Evolutionary conservation across 2,329 filamentous ascomycete genomes (phyloP).

Genomic region (Ceratocystis colombiana): DNA sequence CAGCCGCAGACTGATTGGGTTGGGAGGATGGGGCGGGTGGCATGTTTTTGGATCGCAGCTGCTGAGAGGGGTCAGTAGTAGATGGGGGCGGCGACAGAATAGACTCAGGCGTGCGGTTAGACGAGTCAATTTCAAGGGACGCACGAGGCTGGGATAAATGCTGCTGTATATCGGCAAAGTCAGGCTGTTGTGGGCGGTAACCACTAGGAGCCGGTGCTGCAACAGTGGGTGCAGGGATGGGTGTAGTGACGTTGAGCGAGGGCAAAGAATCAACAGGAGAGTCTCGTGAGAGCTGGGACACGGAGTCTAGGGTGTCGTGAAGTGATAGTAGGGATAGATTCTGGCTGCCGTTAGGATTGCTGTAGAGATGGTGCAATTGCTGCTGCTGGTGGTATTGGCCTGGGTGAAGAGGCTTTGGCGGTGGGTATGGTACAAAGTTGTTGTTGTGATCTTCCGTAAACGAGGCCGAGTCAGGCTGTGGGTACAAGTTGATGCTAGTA

Average conservation of each 20-base stretch:
- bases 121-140: conserved; percentile 26
- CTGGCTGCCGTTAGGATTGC: conserved; percentile 23
- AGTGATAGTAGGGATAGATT: conserved; percentile 20
- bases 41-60: conserved; percentile 15
- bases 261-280: conserved; percentile 41
- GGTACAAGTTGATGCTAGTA: conserved; percentile 6
- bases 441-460: conserved; percentile 19
- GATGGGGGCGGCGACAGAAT: neutral
- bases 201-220: neutral
- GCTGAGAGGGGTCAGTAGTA: neutral
- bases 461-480: conserved; percentile 22
- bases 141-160: conserved; percentile 24
- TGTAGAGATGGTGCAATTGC: conserved; percentile 27
- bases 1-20: conserved; percentile 5
- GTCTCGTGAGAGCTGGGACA: conserved; percentile 54
- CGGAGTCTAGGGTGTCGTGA: conserved; percentile 47
- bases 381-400: conserved; percentile 33
- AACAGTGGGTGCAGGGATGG: conserved; percentile 34
- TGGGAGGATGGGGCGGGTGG: conserved; percentile 18
- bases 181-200: conserved; percentile 32
- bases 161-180: conserved; percentile 20
- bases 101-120: conserved; percentile 31
- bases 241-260: conserved; percentile 34
- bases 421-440: conserved; percentile 27
- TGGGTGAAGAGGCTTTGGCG: conserved; percentile 34